These are phyloP conservation scores for Phaeoacremonium minimum DNA, from an alignment of 2,329 filamentous ascomycete species.

Conservation along the genomic window DNA sequence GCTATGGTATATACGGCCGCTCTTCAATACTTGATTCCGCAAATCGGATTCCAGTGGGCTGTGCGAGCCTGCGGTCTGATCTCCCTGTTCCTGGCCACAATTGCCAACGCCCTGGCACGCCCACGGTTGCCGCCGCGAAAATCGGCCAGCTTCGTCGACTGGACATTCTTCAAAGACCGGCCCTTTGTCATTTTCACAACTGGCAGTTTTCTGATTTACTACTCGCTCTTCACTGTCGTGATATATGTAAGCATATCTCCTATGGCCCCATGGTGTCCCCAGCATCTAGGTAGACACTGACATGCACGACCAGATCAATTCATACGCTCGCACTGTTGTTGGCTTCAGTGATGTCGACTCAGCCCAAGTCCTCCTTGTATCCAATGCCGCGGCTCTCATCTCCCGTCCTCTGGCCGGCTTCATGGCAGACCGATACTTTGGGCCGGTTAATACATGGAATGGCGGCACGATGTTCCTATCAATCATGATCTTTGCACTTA, in stretches of 20 bases:
- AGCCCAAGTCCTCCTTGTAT: conserved; percentile 54
- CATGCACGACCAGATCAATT: conserved; percentile 11
- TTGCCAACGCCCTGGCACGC: conserved; percentile 36
- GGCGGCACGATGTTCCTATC: conserved; percentile 42
- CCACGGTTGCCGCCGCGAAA: conserved; percentile 40
- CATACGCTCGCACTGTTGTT: conserved; percentile 27
- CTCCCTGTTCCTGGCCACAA: conserved; percentile 39
- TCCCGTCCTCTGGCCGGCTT: conserved; percentile 50
- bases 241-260: background rate
- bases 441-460: conserved; percentile 52
- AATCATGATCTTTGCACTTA: conserved; percentile 50
- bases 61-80: conserved; percentile 58
- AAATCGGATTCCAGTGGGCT: conserved; percentile 58
- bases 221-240: background rate
- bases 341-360: conserved; percentile 43
- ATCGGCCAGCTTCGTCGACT: conserved; percentile 42
- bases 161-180: conserved; percentile 41
- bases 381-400: conserved; percentile 54
- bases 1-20: conserved; percentile 49
- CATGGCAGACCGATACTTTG: conserved; percentile 49
- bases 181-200: conserved; percentile 35
- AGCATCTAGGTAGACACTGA: too few species aligned
- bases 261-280: too few species aligned
- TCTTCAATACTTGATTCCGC: conserved; percentile 29
- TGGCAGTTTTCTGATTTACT: conserved; percentile 34